Evolutionary conservation across 2,329 filamentous ascomycete species (phyloP).

Genomic region (Hypoxylon sp.): DNA sequence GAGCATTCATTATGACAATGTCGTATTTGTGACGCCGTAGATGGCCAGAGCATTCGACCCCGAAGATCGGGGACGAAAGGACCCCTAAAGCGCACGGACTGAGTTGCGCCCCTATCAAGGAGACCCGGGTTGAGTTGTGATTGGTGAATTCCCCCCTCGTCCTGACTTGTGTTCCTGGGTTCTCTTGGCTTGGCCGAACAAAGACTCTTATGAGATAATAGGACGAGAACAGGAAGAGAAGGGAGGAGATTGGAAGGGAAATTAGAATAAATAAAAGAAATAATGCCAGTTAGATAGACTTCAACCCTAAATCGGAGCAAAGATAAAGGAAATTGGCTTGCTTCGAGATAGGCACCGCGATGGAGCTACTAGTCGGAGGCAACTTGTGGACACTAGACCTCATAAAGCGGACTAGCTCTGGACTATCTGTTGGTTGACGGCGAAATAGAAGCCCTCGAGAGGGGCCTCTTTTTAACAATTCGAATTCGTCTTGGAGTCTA

Average conservation of each 20-base stretch:
- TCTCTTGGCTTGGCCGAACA: constrained; percentile 30
- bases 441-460: constrained; percentile 26
- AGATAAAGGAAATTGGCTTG: constrained; percentile 45
- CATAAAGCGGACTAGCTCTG: constrained; percentile 30
- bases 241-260: constrained; percentile 11
- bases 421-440: constrained; percentile 21
- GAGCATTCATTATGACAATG: constrained; percentile 52
- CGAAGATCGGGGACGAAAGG: constrained; percentile 46
- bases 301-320: constrained; percentile 31
- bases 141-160: constrained; percentile 37
- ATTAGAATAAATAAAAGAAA: constrained; percentile 36
- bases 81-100: constrained; percentile 48
- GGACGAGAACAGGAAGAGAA: constrained; percentile 11
- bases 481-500: constrained; percentile 30
- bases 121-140: constrained; percentile 44
- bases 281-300: constrained; percentile 26
- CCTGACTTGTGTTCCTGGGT: constrained; percentile 26
- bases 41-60: constrained; percentile 43
- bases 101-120: constrained; percentile 37
- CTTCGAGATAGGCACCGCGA: constrained; percentile 36
- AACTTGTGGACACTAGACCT: constrained; percentile 41
- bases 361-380: constrained; percentile 44
- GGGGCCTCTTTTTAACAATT: constrained; percentile 32
- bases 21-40: constrained; percentile 42
- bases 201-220: constrained; percentile 23